Evolutionary conservation across 139 green algal species (phyloP), one percentile per base, ranked within the genome.

Genomic region (Nannochloris sp.): DNA sequence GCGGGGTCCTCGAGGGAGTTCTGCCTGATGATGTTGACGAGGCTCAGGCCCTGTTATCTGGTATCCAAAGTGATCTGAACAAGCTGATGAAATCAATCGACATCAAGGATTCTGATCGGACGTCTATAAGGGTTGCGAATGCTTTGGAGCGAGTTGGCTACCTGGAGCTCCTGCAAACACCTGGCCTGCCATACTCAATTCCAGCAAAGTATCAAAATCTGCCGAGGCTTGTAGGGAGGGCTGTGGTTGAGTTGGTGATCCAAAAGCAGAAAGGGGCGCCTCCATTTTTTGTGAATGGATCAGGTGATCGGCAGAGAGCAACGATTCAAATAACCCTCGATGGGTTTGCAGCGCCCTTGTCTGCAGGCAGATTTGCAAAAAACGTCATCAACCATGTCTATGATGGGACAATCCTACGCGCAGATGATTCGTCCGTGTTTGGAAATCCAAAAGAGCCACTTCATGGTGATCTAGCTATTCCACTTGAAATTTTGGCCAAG

Each of bases 151-250:
- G 63, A 10, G 73, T 95, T 10, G 73, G 76, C 2, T 37, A 69
- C 4, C 71, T 96, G 68, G 86, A 95, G 72, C 68, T 96, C 16
- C 51, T 93, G 68, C 79, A 89, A 72, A 78, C 85, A 3, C 81
- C 85, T 0, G 86, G 82, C 1, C 70, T 93, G 49, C 68, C 82
- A 6, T 91, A 73, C 59, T 65, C 62, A 36, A 51, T 90, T 25
- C 80, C 79, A 0, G 67, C 66, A 14, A 66, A 84, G n/a, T 81
- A 82, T 26, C 29, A 9, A 0, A 49, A 17, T n/a, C 36, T 74
- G 11, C 83, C 88, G 1, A 64, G 71, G 3, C 75, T 95, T 1
- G 80, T 68, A 59, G 64, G 43, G 26, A 57, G 59, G 37, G 86
- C 33, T 31, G 73, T 77, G 25, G 66, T 88, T 6, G 55, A 78